Evolutionary conservation across 305 asterid genomes (phyloP).

Genomic region (Fraxinus xanthoxyloides): DNA sequence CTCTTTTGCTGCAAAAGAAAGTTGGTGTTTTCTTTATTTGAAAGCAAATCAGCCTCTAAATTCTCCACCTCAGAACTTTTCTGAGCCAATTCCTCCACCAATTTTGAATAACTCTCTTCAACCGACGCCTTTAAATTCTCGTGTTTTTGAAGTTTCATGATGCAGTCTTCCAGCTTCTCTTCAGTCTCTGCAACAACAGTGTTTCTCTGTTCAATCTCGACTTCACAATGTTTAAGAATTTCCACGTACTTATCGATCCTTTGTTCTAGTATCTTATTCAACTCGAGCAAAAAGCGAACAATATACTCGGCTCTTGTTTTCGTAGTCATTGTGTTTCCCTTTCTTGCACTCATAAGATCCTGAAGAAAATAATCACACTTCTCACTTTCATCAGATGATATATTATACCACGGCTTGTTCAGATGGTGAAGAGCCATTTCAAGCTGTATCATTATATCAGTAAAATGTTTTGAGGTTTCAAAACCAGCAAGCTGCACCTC

Average conservation of each 20-base stretch:
- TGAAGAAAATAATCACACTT: slow-evolving; percentile 24
- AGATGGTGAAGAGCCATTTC: slow-evolving; percentile 45
- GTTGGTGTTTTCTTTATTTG: slow-evolving; percentile 29
- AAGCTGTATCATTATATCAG: slow-evolving; percentile 41
- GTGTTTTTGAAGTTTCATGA: slow-evolving; percentile 39
- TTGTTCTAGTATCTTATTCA: slow-evolving; percentile 60
- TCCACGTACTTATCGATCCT: slow-evolving; percentile 41
- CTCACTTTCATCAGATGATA: slow-evolving; percentile 28
- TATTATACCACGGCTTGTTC: slow-evolving; percentile 38
- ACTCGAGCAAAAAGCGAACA: slow-evolving; percentile 41
- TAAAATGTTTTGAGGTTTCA: slow-evolving; percentile 29
- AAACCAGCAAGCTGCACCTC: slow-evolving; percentile 26
- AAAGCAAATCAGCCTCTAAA: slow-evolving; percentile 35
- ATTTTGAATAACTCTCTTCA: slow-evolving; percentile 36
- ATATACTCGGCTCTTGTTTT: slow-evolving; percentile 27
- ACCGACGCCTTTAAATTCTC: slow-evolving; percentile 37
- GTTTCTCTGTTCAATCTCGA: slow-evolving; percentile 41
- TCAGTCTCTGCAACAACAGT: slow-evolving; percentile 34
- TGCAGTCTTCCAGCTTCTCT: slow-evolving; percentile 39
- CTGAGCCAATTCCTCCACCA: slow-evolving; percentile 43
- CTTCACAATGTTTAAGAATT: slow-evolving; percentile 29
- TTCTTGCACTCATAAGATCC: slow-evolving; percentile 23
- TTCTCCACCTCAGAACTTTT: slow-evolving; percentile 32
- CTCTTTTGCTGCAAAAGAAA: slow-evolving; percentile 25
- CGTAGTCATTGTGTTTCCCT: slow-evolving; percentile 17